Evolutionary conservation across 2,329 filamentous ascomycete species (phyloP), one percentile per base, ranked within the genome.

Genomic region (Beauveria caledonica): DNA sequence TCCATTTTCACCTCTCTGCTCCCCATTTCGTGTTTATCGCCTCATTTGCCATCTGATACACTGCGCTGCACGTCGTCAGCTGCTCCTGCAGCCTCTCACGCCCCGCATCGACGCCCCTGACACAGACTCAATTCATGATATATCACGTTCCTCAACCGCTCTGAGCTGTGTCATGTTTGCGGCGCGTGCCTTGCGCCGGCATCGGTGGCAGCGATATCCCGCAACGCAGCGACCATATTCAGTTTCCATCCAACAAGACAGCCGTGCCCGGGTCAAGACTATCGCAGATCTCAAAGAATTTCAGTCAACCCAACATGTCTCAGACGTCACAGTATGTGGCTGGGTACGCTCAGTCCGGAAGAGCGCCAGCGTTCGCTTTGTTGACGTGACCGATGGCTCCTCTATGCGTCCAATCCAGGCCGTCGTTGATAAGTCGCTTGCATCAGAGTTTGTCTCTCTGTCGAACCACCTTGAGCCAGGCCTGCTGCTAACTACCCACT

Each of bases 321-420:
- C 73, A n/a, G 72, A 80, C 66, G 78, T 88, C 52, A 80, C 80
- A 61, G 78, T 96, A 66, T 82, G 88, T 70, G 93, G 92, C 63
- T 93, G 88, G 76, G 81, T 97, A 60, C 85, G 90, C 64, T 93
- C 90, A 4, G 86, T 96, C 62, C 84, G 93, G 63, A 89, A 90
- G 72, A 92, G 95, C 78, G 96, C 97, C 72, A 82, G 82, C 23
- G 80, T 88, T 62, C 86, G 88, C 5, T 97, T 99, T 75, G 87
- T 92, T 57, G 84, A 91, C 62, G 79, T 97, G 57, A 87, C 88
- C 11, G 94, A 99, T 78, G 94, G 94, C 49, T 95, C 92, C 13
- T 91, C 89, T 46, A 78, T 90, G 66, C 79, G 86, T 63, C 80
- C 90, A 29, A 73, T 97, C 60, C 94, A 99, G 76, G 90, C 88